phyloP scores from a whole-genome alignment of 768 basidiomycete species.

The Auricularia heimuer region DNA sequence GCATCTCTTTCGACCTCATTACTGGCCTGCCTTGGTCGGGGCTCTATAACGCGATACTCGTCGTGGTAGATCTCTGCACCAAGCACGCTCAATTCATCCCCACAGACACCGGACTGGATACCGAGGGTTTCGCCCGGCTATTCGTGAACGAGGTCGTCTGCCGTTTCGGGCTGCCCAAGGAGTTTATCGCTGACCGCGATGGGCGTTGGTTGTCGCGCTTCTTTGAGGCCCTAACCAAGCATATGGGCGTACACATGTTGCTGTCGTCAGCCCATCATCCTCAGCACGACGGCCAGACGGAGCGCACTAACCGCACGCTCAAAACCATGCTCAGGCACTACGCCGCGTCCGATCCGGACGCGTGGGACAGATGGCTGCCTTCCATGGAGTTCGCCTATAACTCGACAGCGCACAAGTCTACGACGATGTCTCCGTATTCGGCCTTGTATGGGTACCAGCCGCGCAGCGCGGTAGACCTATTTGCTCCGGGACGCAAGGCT shows the following conservation, averaged over 20 bases:
- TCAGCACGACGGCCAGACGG: constrained; percentile 31
- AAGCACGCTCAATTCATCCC: no score
- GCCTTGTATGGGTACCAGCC: constrained; percentile 26
- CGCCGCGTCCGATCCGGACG: constrained; percentile 25
- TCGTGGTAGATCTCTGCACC: no score
- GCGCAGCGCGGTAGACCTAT: neutral
- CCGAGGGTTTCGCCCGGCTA: constrained; percentile 6
- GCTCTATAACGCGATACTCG: no score
- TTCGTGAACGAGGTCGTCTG: constrained; percentile 5
- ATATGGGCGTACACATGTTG: neutral
- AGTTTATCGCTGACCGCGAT: neutral
- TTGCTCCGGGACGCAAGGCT: neutral
- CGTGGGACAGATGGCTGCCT: constrained; percentile 31
- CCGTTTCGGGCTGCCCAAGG: neutral
- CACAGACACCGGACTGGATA: neutral
- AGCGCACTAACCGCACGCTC: constrained; percentile 22
- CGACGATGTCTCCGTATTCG: constrained; percentile 28
- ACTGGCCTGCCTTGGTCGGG: no score
- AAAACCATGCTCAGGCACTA: constrained; percentile 8
- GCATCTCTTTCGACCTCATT: no score
- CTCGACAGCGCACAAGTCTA: constrained; percentile 24
- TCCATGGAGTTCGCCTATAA: constrained; percentile 35
- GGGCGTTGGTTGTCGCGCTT: neutral
- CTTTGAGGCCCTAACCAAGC: neutral
- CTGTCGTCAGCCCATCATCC: constrained; percentile 28